Conservation (phyloP, 345 rosid genomes). For the Trapa bicornis region DNA sequence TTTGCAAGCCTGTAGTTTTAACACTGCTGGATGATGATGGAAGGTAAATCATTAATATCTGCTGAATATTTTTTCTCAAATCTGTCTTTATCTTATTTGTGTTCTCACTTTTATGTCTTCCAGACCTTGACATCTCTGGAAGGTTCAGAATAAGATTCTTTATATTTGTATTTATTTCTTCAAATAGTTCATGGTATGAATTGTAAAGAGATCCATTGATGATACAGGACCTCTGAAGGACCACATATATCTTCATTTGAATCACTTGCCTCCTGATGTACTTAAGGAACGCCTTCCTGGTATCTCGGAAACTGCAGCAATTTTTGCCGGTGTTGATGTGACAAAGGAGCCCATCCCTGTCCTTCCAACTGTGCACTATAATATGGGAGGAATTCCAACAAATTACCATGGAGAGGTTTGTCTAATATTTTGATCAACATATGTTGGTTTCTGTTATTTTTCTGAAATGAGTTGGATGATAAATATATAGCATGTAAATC, state of each 20-base stretch:
- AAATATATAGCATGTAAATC: background rate
- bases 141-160: constrained; percentile 1
- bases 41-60: background rate
- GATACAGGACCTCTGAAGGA: constrained; percentile 83
- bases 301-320: constrained; percentile 99
- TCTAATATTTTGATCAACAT: background rate
- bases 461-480: background rate
- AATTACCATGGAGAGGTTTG: constrained; percentile 78
- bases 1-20: too few relatives aligned
- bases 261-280: constrained; percentile 96
- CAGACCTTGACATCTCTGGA: background rate
- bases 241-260: constrained; percentile 87
- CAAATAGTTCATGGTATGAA: background rate
- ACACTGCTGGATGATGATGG: too few relatives aligned
- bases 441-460: background rate
- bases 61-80: background rate
- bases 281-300: constrained; percentile 99
- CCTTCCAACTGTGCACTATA: constrained; percentile 96
- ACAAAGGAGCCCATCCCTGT: constrained; percentile 99
- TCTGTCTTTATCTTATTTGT: background rate
- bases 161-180: background rate
- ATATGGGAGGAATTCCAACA: constrained; percentile 99
- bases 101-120: background rate
- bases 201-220: constrained; percentile 1
- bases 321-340: constrained; percentile 97